Evolutionary conservation across 768 basidiomycete species (phyloP).

Genomic region (Crassisporium funariophilum): DNA sequence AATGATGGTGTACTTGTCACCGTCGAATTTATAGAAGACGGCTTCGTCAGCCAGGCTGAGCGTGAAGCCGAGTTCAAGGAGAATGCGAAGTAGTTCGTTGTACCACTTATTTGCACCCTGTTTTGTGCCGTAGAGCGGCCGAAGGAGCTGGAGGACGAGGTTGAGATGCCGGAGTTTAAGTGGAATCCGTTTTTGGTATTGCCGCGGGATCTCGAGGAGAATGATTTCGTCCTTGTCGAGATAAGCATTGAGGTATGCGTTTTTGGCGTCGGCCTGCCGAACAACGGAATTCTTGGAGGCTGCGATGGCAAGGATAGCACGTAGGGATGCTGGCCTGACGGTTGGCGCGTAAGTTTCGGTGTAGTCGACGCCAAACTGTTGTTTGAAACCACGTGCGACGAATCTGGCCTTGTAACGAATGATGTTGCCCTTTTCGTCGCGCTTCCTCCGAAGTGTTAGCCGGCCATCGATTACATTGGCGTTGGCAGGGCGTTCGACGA

Average conservation of each 20-base stretch:
- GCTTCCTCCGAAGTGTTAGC: too few species aligned
- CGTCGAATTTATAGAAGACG: constrained; percentile 1
- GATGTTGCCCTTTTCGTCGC: too few species aligned
- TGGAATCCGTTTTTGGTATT: not conserved
- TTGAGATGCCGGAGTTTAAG: constrained; percentile 2
- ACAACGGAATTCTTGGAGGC: not conserved
- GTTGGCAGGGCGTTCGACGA: too few species aligned
- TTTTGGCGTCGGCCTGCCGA: not conserved
- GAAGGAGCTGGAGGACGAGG: not conserved
- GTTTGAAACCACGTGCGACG: not conserved
- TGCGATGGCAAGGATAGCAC: not conserved
- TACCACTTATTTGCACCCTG: constrained; percentile 8
- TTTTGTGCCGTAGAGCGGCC: constrained; percentile 7
- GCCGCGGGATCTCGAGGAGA: not conserved
- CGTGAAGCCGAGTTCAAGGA: constrained; percentile 5
- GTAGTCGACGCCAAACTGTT: not conserved
- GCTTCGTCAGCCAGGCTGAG: constrained; percentile 8
- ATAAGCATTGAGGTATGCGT: too few species aligned
- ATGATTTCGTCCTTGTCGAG: not conserved
- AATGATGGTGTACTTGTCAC: too few species aligned
- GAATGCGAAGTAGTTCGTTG: not conserved
- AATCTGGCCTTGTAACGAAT: too few species aligned
- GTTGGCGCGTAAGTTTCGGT: not conserved
- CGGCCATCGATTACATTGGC: too few species aligned
- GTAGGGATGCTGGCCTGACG: not conserved